phyloP scores from a whole-genome alignment of 768 basidiomycete genomes.

The Albatrellus ellisii region DNA sequence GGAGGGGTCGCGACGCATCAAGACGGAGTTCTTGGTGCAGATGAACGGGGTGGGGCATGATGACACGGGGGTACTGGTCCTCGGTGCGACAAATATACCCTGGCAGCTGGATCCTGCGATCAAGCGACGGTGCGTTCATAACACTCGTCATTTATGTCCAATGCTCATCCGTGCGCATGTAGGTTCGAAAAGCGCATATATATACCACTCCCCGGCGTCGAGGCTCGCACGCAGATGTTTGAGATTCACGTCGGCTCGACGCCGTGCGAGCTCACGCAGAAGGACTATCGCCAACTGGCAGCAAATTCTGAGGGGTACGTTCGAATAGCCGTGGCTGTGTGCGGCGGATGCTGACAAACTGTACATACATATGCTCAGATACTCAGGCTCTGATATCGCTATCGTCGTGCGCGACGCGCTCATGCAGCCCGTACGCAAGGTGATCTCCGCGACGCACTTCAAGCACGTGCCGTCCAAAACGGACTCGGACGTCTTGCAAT shows the following conservation, averaged over 20 bases:
- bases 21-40: constrained; percentile 95
- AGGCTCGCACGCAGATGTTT: constrained; percentile 91
- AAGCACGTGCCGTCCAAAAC: constrained; percentile 35
- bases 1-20: constrained; percentile 92
- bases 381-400: constrained; percentile 91
- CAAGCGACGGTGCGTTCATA: constrained; percentile 72
- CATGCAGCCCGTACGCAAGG: constrained; percentile 98
- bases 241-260: constrained; percentile 92
- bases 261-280: constrained; percentile 65
- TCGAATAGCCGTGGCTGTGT: no score
- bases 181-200: constrained; percentile 98
- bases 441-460: constrained; percentile 92
- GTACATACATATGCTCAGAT: constrained; percentile 29
- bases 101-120: constrained; percentile 98
- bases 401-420: constrained; percentile 91
- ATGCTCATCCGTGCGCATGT: background rate
- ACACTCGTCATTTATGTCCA: background rate
- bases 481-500: constrained; percentile 32
- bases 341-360: no score
- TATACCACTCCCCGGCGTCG: constrained; percentile 90
- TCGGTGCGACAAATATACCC: constrained; percentile 97
- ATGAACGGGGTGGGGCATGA: constrained; percentile 99
- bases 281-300: constrained; percentile 74
- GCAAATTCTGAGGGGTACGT: constrained; percentile 74
- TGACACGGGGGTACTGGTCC: constrained; percentile 88